These are phyloP conservation scores for Stephanodiscus minutulus DNA, from an alignment of 108 stramenopile species.

Conservation along the genomic window DNA sequence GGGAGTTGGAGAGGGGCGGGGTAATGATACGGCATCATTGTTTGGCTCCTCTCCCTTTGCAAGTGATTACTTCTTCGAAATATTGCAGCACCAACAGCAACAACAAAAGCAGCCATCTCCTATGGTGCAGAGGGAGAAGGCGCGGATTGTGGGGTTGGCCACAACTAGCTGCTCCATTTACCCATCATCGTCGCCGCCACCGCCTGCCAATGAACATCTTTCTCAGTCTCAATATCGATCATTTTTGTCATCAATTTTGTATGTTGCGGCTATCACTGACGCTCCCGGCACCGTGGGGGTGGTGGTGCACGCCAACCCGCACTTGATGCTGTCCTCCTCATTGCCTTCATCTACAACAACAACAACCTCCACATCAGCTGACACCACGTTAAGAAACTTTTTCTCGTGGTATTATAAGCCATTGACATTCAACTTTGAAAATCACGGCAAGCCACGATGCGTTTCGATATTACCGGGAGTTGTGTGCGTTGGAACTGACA, in stretches of 20 bases:
- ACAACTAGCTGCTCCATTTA: conserved; percentile 6
- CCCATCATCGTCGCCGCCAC: background rate
- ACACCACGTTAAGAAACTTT: background rate
- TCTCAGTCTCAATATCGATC: background rate
- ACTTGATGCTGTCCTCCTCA: conserved; percentile 40
- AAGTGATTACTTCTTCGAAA: background rate
- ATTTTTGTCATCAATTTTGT: conserved; percentile 15
- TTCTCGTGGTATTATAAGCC: conserved; percentile 42
- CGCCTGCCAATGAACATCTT: background rate
- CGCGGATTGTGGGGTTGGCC: conserved; percentile 44
- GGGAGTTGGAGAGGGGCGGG: conserved; percentile 9
- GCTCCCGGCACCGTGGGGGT: conserved; percentile 33
- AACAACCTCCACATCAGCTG: conserved; percentile 1
- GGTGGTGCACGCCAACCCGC: conserved; percentile 49
- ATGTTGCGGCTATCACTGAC: conserved; percentile 50
- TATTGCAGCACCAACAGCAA: background rate
- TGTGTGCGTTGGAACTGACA: conserved; percentile 81
- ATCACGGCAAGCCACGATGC: conserved; percentile 56
- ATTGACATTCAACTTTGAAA: conserved; percentile 48
- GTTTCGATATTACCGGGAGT: conserved; percentile 73
- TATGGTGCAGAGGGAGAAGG: background rate
- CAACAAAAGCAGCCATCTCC: background rate
- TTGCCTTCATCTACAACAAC: conserved; percentile 45
- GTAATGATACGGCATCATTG: conserved; percentile 12
- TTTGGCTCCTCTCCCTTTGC: conserved; percentile 47